These are phyloP conservation scores for Pulveroboletus sp. DNA, from an alignment of 768 basidiomycete genomes.

Conservation along the genomic window DNA sequence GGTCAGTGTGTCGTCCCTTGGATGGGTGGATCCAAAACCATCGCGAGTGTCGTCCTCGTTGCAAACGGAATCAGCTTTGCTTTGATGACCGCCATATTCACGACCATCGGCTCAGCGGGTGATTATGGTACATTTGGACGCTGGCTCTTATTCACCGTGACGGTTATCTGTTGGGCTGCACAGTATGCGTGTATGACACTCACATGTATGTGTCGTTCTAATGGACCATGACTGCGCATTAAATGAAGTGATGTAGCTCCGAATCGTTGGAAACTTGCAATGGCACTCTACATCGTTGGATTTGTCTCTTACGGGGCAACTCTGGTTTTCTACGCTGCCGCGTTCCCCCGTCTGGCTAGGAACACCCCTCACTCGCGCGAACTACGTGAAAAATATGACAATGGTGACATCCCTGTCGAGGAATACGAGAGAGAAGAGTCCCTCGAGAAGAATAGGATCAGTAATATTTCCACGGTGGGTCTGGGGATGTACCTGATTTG, in stretches of 20 bases:
- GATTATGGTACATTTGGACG: slow-evolving; percentile 54
- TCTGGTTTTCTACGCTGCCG: slow-evolving; percentile 72
- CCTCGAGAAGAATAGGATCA: slow-evolving; percentile 78
- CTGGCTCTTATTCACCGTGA: slow-evolving; percentile 69
- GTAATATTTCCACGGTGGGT: slow-evolving; percentile 75
- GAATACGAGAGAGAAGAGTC: slow-evolving; percentile 73
- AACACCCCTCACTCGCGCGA: slow-evolving; percentile 63
- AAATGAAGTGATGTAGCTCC: slow-evolving; percentile 40
- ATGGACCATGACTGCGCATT: background rate
- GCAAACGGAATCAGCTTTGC: slow-evolving; percentile 76
- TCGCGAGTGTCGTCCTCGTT: slow-evolving; percentile 72
- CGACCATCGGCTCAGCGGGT: slow-evolving; percentile 55
- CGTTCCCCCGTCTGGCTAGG: slow-evolving; percentile 76
- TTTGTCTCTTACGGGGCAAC: slow-evolving; percentile 79
- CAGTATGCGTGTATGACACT: slow-evolving; percentile 76
- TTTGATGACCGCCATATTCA: slow-evolving; percentile 77
- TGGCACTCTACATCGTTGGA: slow-evolving; percentile 75
- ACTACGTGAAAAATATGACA: slow-evolving; percentile 51
- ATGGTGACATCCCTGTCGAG: slow-evolving; percentile 52
- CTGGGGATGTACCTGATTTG: background rate
- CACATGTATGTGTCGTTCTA: slow-evolving; percentile 43
- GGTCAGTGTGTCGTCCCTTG: slow-evolving; percentile 78
- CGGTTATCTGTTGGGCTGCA: slow-evolving; percentile 73
- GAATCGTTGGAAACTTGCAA: slow-evolving; percentile 66
- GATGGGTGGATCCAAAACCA: slow-evolving; percentile 65